Evolutionary conservation across 2,329 filamentous ascomycete species (phyloP), one percentile per base, ranked within the genome.

Genomic region (Pseudocercospora cruenta): DNA sequence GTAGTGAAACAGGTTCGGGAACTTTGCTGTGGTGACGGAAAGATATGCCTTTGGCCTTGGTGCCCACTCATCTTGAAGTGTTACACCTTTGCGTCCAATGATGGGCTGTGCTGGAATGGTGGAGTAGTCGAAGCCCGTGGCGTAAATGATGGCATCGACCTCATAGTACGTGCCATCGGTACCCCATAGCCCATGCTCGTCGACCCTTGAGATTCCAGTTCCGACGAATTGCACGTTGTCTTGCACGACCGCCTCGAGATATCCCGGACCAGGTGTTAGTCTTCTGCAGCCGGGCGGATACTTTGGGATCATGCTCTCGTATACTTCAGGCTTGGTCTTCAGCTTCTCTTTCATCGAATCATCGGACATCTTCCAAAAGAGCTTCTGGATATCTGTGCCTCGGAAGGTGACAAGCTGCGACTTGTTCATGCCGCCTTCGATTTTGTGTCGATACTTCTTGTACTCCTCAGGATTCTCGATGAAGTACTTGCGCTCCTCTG

Each of bases 101-200:
- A 68, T 53, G 3, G 66, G 66, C 33, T 68, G 66, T 24, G 65
- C 57, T n/a, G 68, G 66, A 31, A 62, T 61, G 58, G 63, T 64
- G 21, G 68, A 64, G 12, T 86, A 84, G 26, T 82, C 79, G 78
- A 88, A 88, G 0, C 86, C 86, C 0, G 86, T 88, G 0, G 86
- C 86, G 6, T 84, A 79, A 21, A 88, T 77, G 12, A 88, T 80
- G 21, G 87, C 72, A 71, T 88, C 86, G 70, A 84, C 39, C 10
- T 31, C 28, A 62, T 76, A 70, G n/a, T 72, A 66, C 2, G 60
- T 70, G 54, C 75, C 74, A 12, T 70, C 69, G 24, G 67, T 64
- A 64, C 75, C 73, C 47, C 70, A 58, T 65, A 77, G 76, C 43
- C 76, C 76, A 4, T 61, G 69, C 3, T 65, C 47, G 8, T 74